phyloP scores from a whole-genome alignment of 495 filamentous ascomycete species.

The Hypoxylon perforatum region DNA sequence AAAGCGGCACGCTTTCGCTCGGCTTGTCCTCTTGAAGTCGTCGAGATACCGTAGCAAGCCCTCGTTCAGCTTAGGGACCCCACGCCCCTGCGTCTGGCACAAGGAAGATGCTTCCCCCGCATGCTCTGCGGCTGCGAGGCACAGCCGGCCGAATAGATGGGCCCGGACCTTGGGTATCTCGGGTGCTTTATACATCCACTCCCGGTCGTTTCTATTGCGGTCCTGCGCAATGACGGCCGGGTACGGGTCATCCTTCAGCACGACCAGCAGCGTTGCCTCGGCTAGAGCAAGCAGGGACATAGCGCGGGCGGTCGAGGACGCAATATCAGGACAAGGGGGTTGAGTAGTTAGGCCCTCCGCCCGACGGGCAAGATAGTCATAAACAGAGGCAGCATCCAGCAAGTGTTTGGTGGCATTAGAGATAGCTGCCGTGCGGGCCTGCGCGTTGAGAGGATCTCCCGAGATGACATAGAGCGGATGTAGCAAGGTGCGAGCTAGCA shows the following conservation, averaged over 20 bases:
- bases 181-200: constrained; percentile 92
- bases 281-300: constrained; percentile 79
- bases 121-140: constrained; percentile 79
- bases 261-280: constrained; percentile 88
- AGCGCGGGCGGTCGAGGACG: constrained; percentile 72
- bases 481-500: constrained; percentile 70
- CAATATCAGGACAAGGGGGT: constrained; percentile 68
- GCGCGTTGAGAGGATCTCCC: constrained; percentile 67
- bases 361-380: constrained; percentile 71
- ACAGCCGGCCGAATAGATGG: constrained; percentile 85
- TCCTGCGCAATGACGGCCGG: constrained; percentile 78
- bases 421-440: constrained; percentile 75
- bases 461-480: constrained; percentile 64
- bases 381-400: constrained; percentile 81
- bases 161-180: constrained; percentile 89
- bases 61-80: constrained; percentile 65
- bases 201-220: constrained; percentile 80
- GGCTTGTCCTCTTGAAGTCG: constrained; percentile 76
- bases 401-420: constrained; percentile 80
- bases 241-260: constrained; percentile 94
- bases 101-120: constrained; percentile 69
- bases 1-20: constrained; percentile 87
- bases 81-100: constrained; percentile 47
- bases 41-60: constrained; percentile 75
- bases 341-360: constrained; percentile 44